phyloP scores from a whole-genome alignment of 2,329 filamentous ascomycete species.

The Dactylellina sp. region DNA sequence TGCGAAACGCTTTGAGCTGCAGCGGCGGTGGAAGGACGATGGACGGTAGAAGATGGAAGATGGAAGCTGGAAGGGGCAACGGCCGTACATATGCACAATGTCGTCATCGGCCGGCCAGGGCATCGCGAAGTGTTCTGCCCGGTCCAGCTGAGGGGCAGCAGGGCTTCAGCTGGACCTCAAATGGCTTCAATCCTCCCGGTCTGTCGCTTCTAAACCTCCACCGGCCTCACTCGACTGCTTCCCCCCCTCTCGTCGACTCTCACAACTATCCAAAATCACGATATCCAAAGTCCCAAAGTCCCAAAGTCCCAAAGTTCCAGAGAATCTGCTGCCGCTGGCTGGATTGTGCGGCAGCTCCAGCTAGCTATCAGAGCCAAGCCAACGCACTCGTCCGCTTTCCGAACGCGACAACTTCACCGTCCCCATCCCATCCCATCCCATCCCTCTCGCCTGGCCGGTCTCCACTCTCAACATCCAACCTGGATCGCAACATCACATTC shows the following conservation, averaged over 20 bases:
- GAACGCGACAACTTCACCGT: not conserved
- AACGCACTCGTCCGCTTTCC: not conserved
- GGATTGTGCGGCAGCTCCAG: not conserved
- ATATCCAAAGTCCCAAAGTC: too few relatives aligned
- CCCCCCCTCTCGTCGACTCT: too few relatives aligned
- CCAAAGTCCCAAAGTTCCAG: too few relatives aligned
- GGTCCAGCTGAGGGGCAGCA: not conserved
- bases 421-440: slow-evolving; percentile 2
- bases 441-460: not conserved
- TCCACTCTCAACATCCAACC: not conserved
- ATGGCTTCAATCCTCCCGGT: too few relatives aligned
- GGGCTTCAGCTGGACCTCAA: too few relatives aligned
- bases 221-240: too few relatives aligned
- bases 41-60: too few relatives aligned
- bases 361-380: not conserved
- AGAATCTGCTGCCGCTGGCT: not conserved
- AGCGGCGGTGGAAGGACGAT: too few relatives aligned
- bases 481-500: not conserved
- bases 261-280: too few relatives aligned
- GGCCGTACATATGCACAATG: slow-evolving; percentile 18
- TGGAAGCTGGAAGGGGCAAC: not conserved
- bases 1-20: too few relatives aligned
- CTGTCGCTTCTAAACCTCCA: too few relatives aligned
- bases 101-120: slow-evolving; percentile 26
- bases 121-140: not conserved